Base-by-base conservation (phyloP, 2,329 filamentous ascomycete genomes). In the Lasiodiplodia gonubiensis region DNA sequence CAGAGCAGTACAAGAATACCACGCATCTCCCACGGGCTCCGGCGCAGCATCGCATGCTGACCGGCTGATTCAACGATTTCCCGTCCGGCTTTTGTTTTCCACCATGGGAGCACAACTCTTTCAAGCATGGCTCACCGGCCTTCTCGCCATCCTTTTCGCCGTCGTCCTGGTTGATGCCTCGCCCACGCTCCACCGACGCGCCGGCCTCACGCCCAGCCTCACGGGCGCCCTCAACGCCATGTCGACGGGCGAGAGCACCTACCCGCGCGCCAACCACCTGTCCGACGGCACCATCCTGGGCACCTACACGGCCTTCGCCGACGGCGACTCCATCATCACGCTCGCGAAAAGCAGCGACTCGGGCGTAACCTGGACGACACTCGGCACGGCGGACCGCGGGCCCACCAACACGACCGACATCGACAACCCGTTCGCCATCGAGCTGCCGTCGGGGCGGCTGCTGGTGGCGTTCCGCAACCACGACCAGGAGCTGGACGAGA, bases 391-490 rank as follows among this genome's bases (percentile, higher is more conserved):
- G 27, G 65, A 70, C 14, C 66, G 67, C 27, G 68, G 70, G 3
- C 63, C 70, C 16, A 69, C 69, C 6, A 68, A 68, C 35, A 70
- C 73, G 3, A 72, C 71, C 63, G 74, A 76, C 65, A 70, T 74
- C 68, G 74, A 76, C 64, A 75, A 76, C 59, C 71, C 74, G 23
- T 80, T 72, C 69, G 70, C 75, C 1, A 71, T 79, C 51, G 74
- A 79, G 67, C 73, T 78, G 3, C 72, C 76, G n/a, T 65, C 63
- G 16, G 75, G 76, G 16, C 72, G 75, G 5, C 59, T 80, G 23
- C 74, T 79, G 12, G 70, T 72, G 30, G 74, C 73, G 0, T 78
- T 75, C 71, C 72, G 77, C 33, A 78, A 79, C 70, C 76, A 80
- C 69, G 74, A 77, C 66, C 25, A 55, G 70, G 30, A 67, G 67